Evolutionary conservation across 2,329 filamentous ascomycete genomes (phyloP).

Genomic region (Cryphonectria parasitica): DNA sequence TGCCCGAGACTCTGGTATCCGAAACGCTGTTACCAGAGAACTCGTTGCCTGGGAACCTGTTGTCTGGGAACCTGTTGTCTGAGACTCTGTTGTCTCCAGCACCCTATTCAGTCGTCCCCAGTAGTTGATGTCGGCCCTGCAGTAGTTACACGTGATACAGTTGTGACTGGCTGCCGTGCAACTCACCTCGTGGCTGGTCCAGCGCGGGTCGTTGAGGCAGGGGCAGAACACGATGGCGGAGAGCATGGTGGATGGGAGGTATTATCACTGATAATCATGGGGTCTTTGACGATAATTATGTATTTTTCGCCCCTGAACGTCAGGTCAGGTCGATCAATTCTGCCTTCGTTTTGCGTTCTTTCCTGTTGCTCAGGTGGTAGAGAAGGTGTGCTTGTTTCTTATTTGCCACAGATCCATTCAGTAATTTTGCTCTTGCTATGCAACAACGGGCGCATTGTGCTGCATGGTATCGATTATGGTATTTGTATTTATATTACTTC

Average conservation of each 20-base stretch:
- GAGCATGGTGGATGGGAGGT: constrained; percentile 10
- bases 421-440: too few relatives aligned
- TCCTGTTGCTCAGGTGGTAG: background rate
- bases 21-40: too few relatives aligned
- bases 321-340: background rate
- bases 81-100: background rate
- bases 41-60: too few relatives aligned
- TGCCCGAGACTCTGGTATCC: too few relatives aligned
- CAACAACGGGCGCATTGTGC: background rate
- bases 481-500: background rate
- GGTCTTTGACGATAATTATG: too few relatives aligned
- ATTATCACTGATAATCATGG: too few relatives aligned
- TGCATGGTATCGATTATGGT: background rate
- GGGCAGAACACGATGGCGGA: constrained; percentile 19
- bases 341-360: background rate
- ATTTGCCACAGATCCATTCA: background rate
- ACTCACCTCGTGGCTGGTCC: constrained; percentile 21
- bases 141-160: constrained; percentile 22
- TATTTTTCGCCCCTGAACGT: background rate
- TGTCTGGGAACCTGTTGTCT: too few relatives aligned
- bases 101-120: constrained; percentile 11
- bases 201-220: constrained; percentile 11
- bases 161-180: constrained; percentile 16
- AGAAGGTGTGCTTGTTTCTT: background rate
- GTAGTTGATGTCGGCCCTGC: constrained; percentile 20